Conservation (phyloP, 2,329 filamentous ascomycete species). For the Colletotrichum lini region DNA sequence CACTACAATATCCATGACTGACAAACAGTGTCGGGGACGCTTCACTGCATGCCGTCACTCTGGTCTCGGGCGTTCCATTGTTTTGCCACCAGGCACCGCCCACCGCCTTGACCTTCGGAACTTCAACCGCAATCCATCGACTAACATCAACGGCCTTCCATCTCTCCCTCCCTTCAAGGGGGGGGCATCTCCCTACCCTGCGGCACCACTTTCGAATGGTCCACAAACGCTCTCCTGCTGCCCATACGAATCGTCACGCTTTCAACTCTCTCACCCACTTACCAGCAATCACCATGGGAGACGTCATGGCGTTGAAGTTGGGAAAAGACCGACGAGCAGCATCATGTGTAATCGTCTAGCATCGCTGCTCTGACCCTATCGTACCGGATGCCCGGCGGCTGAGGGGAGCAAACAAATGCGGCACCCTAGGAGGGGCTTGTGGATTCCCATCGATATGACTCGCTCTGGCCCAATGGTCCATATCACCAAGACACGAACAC, state of each 20-base stretch:
- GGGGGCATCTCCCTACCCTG: slow-evolving; percentile 19
- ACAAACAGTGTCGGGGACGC: slow-evolving; percentile 8
- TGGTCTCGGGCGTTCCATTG: slow-evolving; percentile 9
- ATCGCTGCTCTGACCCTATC: not conserved
- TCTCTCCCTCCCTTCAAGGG: slow-evolving; percentile 9
- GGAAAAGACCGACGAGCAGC: not conserved
- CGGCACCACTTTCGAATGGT: slow-evolving; percentile 5
- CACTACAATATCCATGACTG: slow-evolving; percentile 10
- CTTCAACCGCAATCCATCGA: not conserved
- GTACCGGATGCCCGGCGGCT: slow-evolving; percentile 1
- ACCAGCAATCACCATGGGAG: not conserved
- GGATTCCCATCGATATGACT: slow-evolving; percentile 1
- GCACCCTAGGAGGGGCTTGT: not conserved
- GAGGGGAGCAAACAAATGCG: not conserved
- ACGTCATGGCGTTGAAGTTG: not conserved
- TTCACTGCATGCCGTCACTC: slow-evolving; percentile 26
- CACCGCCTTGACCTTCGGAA: slow-evolving; percentile 12
- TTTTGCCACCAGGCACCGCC: slow-evolving; percentile 38
- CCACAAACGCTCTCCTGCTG: slow-evolving; percentile 6
- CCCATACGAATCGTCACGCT: not conserved
- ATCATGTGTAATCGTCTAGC: not conserved
- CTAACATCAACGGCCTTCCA: slow-evolving; percentile 1
- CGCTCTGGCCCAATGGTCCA: not conserved
- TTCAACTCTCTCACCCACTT: not conserved
- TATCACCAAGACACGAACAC: too few species aligned